A percentile compares a stretch with the other conserved stretches of the same genome.
These are phyloP conservation scores for Forsythia suspensa DNA, from an alignment of 257 asterid genomes.

Conservation along the genomic window DNA sequence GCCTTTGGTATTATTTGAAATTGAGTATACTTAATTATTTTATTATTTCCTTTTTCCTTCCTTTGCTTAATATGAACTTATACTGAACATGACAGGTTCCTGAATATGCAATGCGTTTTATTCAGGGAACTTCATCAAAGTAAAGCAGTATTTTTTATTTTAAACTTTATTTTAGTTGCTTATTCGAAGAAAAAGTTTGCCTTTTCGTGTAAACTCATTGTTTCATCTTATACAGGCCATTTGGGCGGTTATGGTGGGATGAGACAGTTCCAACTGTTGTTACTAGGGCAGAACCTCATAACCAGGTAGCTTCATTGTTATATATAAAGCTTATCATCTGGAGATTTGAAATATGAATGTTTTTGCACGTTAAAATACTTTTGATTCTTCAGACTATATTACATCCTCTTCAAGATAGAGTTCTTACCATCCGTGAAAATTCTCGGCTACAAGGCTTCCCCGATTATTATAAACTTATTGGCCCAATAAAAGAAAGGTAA, in stretches of 20 bases:
- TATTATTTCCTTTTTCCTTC: neutral
- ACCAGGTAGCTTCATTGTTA: conserved; percentile 45
- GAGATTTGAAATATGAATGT: neutral
- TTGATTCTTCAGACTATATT: conserved; percentile 39
- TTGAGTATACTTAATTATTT: too few relatives aligned
- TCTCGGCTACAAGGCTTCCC: conserved; percentile 96
- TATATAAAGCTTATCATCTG: neutral
- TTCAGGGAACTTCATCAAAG: conserved; percentile 65
- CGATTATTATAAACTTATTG: conserved; percentile 65
- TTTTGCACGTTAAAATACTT: neutral
- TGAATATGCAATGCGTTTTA: conserved; percentile 66
- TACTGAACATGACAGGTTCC: conserved; percentile 50
- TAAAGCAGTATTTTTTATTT: conserved; percentile 12
- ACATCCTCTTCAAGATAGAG: conserved; percentile 77
- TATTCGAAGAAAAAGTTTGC: neutral
- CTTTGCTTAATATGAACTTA: neutral
- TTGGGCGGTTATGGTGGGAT: conserved; percentile 91
- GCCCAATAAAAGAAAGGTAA: conserved; percentile 79
- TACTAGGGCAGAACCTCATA: conserved; percentile 89
- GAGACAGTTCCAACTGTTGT: conserved; percentile 85
- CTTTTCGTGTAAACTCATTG: neutral
- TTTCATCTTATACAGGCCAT: conserved; percentile 51
- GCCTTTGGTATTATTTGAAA: conserved; percentile 48
- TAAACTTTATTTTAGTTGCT: neutral
- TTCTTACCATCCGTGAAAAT: conserved; percentile 79